A percentile compares a stretch with the other conserved stretches of the same genome.
phyloP scores from a whole-genome alignment of 495 filamentous ascomycete species.

The Neurospora cerealis region DNA sequence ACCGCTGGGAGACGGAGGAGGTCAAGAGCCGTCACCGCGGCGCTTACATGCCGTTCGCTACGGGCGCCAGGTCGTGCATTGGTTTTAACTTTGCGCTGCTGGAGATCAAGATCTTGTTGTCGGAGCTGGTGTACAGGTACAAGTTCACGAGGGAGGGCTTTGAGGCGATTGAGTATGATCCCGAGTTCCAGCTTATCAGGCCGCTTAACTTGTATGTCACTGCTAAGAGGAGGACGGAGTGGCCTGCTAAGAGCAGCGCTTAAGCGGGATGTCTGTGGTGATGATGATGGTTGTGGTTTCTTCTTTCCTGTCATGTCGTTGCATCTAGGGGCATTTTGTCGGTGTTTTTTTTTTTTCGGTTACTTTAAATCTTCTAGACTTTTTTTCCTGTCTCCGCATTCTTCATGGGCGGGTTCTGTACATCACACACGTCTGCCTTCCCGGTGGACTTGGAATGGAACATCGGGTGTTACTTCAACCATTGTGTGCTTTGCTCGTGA shows the following conservation, averaged over 20 bases:
- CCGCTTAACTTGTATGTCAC: slow-evolving; percentile 46
- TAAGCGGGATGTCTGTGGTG: background rate
- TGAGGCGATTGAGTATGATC: slow-evolving; percentile 44
- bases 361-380: background rate
- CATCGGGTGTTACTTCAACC: background rate
- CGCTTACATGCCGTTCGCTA: slow-evolving; percentile 44
- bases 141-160: slow-evolving; percentile 31
- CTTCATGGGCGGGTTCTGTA: background rate
- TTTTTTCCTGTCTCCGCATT: background rate
- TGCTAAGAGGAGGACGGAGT: slow-evolving; percentile 34
- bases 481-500: background rate
- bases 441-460: background rate
- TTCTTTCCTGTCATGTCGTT: background rate
- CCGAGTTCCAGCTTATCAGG: slow-evolving; percentile 45
- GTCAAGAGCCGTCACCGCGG: slow-evolving; percentile 34
- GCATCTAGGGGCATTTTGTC: background rate
- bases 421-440: background rate
- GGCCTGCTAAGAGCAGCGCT: slow-evolving; percentile 23
- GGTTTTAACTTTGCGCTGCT: slow-evolving; percentile 49
- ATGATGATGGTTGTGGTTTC: background rate
- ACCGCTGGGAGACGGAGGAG: slow-evolving; percentile 43
- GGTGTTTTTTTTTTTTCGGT: background rate
- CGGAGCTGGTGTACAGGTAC: slow-evolving; percentile 44
- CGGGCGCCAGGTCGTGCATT: slow-evolving; percentile 42
- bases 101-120: slow-evolving; percentile 43